A percentile compares a stretch with the other conserved stretches of the same genome.
These are phyloP conservation scores for Mycena capillaripes DNA, from an alignment of 768 basidiomycete genomes.

Conservation along the genomic window DNA sequence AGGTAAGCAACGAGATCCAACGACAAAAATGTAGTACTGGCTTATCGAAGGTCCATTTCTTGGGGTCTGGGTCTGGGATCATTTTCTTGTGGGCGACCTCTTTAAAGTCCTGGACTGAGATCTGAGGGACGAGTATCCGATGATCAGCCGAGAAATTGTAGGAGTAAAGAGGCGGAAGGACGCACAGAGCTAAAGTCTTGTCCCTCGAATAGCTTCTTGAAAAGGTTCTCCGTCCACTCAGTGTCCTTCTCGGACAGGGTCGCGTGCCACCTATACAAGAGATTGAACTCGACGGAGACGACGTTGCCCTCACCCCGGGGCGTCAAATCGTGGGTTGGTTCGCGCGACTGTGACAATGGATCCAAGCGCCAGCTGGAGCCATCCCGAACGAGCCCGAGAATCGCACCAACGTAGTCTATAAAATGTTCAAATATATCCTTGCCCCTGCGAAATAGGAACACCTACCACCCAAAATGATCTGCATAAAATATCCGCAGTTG, in stretches of 20 bases:
- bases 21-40: conserved; percentile 40
- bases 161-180: not conserved
- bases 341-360: conserved; percentile 63
- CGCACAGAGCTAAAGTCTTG: conserved; percentile 57
- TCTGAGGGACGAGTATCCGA: conserved; percentile 37
- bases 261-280: conserved; percentile 77
- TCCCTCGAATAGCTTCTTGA: conserved; percentile 58
- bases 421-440: not conserved
- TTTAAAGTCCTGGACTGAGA: conserved; percentile 56
- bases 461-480: conserved; percentile 71
- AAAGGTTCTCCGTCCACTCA: conserved; percentile 64
- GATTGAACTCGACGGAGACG: conserved; percentile 83
- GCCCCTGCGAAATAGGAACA: conserved; percentile 10
- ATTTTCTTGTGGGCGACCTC: conserved; percentile 47
- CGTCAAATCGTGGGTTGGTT: conserved; percentile 62
- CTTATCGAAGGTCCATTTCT: conserved; percentile 70
- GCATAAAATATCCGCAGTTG: conserved; percentile 81
- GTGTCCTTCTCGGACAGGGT: conserved; percentile 69
- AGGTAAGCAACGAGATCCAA: not conserved
- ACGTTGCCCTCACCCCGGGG: conserved; percentile 83
- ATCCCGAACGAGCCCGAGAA: conserved; percentile 78
- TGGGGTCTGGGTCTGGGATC: conserved; percentile 50
- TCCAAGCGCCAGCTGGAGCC: conserved; percentile 76
- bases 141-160: not conserved
- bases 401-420: conserved; percentile 80